Percentiles rank a stretch among this genome's conserved stretches.
Evolutionary conservation across 257 asterid genomes (phyloP).

Genomic region (Plantago major): DNA sequence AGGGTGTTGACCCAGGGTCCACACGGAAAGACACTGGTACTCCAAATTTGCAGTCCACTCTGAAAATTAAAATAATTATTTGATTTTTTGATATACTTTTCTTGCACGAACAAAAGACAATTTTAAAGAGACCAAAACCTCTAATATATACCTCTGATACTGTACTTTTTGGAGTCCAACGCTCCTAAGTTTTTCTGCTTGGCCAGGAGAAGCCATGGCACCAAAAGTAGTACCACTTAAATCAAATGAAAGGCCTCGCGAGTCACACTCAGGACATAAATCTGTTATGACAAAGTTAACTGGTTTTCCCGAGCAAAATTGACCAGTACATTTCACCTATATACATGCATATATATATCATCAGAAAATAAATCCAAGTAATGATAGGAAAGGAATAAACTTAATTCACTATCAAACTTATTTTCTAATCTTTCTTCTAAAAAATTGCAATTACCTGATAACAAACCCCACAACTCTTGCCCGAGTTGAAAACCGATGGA

Average conservation of each 20-base stretch:
- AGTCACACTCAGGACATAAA: background rate
- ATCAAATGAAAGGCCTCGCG: background rate
- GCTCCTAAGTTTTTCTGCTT: background rate
- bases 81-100: too few relatives aligned
- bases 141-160: background rate
- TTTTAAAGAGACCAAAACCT: too few relatives aligned
- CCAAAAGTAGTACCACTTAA: background rate
- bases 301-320: background rate
- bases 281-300: background rate
- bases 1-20: slow-evolving; percentile 61
- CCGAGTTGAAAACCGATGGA: background rate
- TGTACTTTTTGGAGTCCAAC: background rate
- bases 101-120: too few relatives aligned
- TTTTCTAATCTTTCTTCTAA: too few relatives aligned
- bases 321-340: background rate
- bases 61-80: slow-evolving; percentile 13
- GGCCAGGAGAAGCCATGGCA: background rate
- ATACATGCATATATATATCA: background rate
- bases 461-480: background rate
- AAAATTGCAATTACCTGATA: background rate
- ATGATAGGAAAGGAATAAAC: background rate
- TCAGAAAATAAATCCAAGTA: background rate
- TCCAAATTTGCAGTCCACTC: slow-evolving; percentile 67
- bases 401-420: too few relatives aligned
- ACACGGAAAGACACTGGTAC: slow-evolving; percentile 53